A percentile compares a stretch with the other conserved stretches of the same genome.
These are phyloP conservation scores for Silene vulgaris DNA, from an alignment of 179 eudicot genomes.

Conservation along the genomic window DNA sequence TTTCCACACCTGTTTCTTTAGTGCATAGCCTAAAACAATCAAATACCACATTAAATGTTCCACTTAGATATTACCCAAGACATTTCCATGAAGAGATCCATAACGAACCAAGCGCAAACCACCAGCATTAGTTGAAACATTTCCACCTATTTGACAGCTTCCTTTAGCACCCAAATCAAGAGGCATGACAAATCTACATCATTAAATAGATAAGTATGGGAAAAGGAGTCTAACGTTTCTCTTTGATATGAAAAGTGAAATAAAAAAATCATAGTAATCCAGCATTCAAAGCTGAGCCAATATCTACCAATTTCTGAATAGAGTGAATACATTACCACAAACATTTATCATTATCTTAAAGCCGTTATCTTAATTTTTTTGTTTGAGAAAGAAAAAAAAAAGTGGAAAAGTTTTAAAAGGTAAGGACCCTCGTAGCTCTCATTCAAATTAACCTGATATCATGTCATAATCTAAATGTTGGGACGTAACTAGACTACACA, in stretches of 20 bases:
- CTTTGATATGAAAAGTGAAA: not conserved
- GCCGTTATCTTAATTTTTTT: not conserved
- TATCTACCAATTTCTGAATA: not conserved
- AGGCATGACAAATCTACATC: constrained; percentile 83
- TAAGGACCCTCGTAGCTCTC: not conserved
- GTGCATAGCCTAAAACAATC: not conserved
- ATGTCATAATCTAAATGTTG: not conserved
- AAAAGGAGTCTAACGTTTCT: not conserved
- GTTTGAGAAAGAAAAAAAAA: too few relatives aligned
- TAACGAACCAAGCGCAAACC: constrained; percentile 90
- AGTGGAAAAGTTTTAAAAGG: not conserved
- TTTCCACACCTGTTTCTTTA: not conserved
- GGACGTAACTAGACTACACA: constrained; percentile 5
- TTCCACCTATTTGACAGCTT: constrained; percentile 99
- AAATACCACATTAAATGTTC: not conserved
- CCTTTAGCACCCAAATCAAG: constrained; percentile 99
- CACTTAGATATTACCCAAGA: constrained; percentile 55
- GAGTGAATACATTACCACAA: not conserved
- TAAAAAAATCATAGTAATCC: not conserved
- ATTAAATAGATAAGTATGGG: constrained; percentile 13
- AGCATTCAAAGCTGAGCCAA: constrained; percentile 8
- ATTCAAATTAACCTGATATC: not conserved
- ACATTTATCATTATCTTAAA: not conserved
- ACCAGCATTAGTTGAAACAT: constrained; percentile 97
- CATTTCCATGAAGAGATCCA: constrained; percentile 95